These are phyloP conservation scores for Termitomyces sp. DNA, from an alignment of 768 basidiomycete species.

Conservation along the genomic window DNA sequence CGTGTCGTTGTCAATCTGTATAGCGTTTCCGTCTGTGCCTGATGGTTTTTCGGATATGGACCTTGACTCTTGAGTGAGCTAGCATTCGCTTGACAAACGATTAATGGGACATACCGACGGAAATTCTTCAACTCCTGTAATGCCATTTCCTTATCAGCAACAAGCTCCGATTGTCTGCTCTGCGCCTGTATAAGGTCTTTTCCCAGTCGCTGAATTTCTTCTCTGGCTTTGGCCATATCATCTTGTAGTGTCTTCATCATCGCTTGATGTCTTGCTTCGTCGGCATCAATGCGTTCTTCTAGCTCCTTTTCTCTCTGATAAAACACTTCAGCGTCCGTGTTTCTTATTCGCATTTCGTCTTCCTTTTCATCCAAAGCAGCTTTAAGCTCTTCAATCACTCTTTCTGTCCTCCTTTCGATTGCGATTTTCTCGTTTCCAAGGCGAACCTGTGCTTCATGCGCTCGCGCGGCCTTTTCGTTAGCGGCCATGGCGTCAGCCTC, in stretches of 20 bases:
- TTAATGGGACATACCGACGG: constrained; percentile 11
- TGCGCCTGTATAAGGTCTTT: constrained; percentile 35
- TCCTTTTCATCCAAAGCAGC: constrained; percentile 48
- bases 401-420: constrained; percentile 39
- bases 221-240: constrained; percentile 35
- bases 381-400: constrained; percentile 40
- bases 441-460: constrained; percentile 43
- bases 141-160: constrained; percentile 49
- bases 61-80: neutral
- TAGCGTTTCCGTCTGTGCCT: neutral
- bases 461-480: constrained; percentile 43
- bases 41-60: neutral
- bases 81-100: neutral
- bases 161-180: constrained; percentile 37
- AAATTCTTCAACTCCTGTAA: constrained; percentile 37
- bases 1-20: constrained; percentile 22
- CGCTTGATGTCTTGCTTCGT: constrained; percentile 59
- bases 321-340: constrained; percentile 34
- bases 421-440: constrained; percentile 59
- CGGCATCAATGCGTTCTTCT: constrained; percentile 64
- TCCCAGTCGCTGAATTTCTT: constrained; percentile 33
- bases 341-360: constrained; percentile 48
- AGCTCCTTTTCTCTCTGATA: constrained; percentile 53
- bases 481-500: constrained; percentile 37
- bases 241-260: constrained; percentile 46